phyloP scores from a whole-genome alignment of 78 protist species.

The Mantamonas sphyraenae region DNA sequence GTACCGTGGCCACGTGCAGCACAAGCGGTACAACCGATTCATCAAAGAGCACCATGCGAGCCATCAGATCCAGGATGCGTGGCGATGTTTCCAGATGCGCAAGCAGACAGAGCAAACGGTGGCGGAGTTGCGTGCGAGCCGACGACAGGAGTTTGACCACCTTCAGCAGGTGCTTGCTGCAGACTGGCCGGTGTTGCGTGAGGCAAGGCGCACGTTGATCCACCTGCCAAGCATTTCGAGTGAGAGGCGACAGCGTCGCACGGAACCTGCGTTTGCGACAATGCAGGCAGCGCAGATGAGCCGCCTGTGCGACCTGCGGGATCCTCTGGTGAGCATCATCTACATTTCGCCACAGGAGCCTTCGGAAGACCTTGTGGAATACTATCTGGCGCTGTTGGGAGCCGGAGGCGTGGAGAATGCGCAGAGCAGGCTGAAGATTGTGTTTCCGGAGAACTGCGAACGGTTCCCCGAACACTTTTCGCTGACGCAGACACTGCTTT shows the following conservation, averaged over 20 bases:
- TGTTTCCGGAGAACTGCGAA: conserved; percentile 14
- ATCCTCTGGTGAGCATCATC: not conserved
- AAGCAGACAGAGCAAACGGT: not conserved
- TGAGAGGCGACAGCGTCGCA: not conserved
- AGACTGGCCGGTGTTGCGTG: not conserved
- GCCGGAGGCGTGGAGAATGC: not conserved
- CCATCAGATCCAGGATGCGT: not conserved
- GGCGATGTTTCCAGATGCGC: not conserved
- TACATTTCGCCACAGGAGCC: conserved; percentile 1
- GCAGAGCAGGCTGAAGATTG: not conserved
- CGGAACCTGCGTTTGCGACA: not conserved
- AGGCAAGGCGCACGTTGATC: not conserved
- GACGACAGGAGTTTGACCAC: not conserved
- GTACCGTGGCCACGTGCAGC: not conserved
- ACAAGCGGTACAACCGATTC: not conserved
- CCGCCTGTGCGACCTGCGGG: not conserved
- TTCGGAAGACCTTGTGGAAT: not conserved
- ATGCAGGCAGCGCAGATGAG: not conserved
- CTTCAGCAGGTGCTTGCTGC: not conserved
- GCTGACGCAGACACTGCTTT: not conserved
- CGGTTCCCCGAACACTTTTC: conserved; percentile 4
- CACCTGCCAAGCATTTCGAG: conserved; percentile 2
- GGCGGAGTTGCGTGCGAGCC: not conserved
- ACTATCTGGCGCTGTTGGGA: not conserved
- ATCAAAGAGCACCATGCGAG: no score